Evolutionary conservation across 1,284 basidiomycete species (phyloP).

Genomic region (Abortiporus biennis): DNA sequence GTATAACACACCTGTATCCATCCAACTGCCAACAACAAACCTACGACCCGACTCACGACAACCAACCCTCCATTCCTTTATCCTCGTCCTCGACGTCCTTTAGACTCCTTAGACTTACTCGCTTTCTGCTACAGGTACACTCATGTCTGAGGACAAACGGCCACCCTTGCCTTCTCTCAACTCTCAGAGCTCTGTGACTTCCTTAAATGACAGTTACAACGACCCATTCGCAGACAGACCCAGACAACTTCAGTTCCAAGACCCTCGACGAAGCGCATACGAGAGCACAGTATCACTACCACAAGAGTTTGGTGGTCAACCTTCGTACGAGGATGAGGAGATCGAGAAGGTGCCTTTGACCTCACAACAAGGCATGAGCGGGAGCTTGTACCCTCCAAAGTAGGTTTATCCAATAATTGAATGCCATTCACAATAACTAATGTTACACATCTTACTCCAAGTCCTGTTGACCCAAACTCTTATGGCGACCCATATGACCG

Average conservation of each 20-base stretch:
- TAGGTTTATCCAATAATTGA: slow-evolving; percentile 26
- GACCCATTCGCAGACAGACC: slow-evolving; percentile 70
- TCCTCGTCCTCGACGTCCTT: slow-evolving; percentile 3
- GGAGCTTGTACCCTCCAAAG: slow-evolving; percentile 69
- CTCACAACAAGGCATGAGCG: slow-evolving; percentile 41
- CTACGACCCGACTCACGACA: slow-evolving; percentile 1
- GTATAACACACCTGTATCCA: slow-evolving; percentile 2
- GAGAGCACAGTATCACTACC: slow-evolving; percentile 52
- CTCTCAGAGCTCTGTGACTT: slow-evolving; percentile 25
- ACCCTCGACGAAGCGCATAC: slow-evolving; percentile 36
- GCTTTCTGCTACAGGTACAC: neutral
- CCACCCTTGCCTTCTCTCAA: slow-evolving; percentile 37
- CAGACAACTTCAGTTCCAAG: slow-evolving; percentile 53
- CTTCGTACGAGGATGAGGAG: slow-evolving; percentile 51
- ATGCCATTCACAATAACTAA: neutral
- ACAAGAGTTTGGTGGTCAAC: slow-evolving; percentile 42
- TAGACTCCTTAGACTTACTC: neutral
- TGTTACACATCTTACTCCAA: slow-evolving; percentile 19
- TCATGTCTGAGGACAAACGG: slow-evolving; percentile 43
- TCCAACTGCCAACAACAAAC: slow-evolving; percentile 1
- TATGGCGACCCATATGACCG: slow-evolving; percentile 67
- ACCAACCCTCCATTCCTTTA: slow-evolving; percentile 2
- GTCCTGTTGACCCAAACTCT: slow-evolving; percentile 52
- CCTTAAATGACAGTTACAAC: slow-evolving; percentile 27
- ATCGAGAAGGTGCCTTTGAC: slow-evolving; percentile 71